A percentile compares a stretch with the other conserved stretches of the same genome.
Evolutionary conservation across 2,329 filamentous ascomycete species (phyloP).

Genomic region (Teratosphaeria gauchensis): DNA sequence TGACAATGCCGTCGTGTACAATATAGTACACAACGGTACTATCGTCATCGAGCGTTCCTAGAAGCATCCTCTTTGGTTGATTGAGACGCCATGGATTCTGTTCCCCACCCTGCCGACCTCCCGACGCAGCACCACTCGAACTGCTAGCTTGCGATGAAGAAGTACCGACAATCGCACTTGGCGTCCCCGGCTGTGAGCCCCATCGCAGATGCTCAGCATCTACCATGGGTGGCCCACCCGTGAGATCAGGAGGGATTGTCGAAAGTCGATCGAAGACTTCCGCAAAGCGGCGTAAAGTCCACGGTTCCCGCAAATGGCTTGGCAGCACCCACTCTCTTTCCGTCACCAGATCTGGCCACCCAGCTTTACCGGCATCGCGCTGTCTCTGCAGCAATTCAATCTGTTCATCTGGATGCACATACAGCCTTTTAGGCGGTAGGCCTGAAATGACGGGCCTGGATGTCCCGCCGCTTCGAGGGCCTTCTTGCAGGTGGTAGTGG

Average conservation of each 20-base stretch:
- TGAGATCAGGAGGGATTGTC: constrained; percentile 31
- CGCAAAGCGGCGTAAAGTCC: constrained; percentile 57
- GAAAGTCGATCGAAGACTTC: constrained; percentile 54
- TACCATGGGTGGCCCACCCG: constrained; percentile 9
- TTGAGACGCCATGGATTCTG: constrained; percentile 30
- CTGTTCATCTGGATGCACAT: constrained; percentile 76
- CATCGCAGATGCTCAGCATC: not conserved
- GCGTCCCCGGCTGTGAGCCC: not conserved
- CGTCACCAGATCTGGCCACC: constrained; percentile 18
- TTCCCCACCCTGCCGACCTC: constrained; percentile 12
- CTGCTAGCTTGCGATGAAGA: not conserved
- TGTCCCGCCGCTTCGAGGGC: constrained; percentile 25
- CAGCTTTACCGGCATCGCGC: constrained; percentile 25
- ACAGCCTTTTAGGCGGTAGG: constrained; percentile 61
- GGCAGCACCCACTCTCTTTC: constrained; percentile 71
- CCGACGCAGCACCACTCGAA: not conserved
- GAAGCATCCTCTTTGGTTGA: constrained; percentile 54
- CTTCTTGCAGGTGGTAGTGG: constrained; percentile 27
- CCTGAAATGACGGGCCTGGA: constrained; percentile 60
- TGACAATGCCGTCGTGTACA: constrained; percentile 77
- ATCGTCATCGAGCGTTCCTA: constrained; percentile 68
- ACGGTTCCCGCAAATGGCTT: constrained; percentile 62
- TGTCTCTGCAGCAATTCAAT: constrained; percentile 56
- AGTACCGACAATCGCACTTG: not conserved
- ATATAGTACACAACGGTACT: constrained; percentile 79